phyloP scores from a whole-genome alignment of 805 yeast genomes.

The Dipodascus geniculatus region DNA sequence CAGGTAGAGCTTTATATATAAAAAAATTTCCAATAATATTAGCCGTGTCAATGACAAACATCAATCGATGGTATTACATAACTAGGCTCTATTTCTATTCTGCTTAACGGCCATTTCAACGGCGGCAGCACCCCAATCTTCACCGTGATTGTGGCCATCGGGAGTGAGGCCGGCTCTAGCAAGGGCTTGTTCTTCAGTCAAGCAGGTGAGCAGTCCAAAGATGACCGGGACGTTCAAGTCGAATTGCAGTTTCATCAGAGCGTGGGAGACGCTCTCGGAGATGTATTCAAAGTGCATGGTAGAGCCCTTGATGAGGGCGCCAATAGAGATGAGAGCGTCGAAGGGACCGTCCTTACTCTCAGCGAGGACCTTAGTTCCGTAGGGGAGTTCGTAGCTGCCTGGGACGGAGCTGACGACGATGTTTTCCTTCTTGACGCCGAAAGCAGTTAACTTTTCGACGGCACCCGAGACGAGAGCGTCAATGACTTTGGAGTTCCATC shows the following conservation, averaged over 20 bases:
- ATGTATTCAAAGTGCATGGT: slow-evolving; percentile 98
- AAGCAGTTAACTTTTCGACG: slow-evolving; percentile 38
- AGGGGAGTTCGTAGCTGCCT: slow-evolving; percentile 90
- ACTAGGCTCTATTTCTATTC: slow-evolving; percentile 3
- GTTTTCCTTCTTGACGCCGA: slow-evolving; percentile 68
- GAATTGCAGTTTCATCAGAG: slow-evolving; percentile 72
- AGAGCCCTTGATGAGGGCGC: slow-evolving; percentile 88
- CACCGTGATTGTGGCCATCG: slow-evolving; percentile 89
- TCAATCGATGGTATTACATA: not conserved
- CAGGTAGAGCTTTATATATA: too few relatives aligned
- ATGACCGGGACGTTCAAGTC: slow-evolving; percentile 66
- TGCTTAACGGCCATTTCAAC: slow-evolving; percentile 68
- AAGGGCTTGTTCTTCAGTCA: slow-evolving; percentile 89
- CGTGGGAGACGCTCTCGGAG: slow-evolving; percentile 78
- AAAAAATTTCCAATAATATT: too few relatives aligned
- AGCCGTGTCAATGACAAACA: too few relatives aligned
- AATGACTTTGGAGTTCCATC: slow-evolving; percentile 82
- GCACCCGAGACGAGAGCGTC: slow-evolving; percentile 76
- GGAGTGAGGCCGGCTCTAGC: slow-evolving; percentile 74
- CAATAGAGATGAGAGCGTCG: slow-evolving; percentile 89
- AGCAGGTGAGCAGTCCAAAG: slow-evolving; percentile 86
- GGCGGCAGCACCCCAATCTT: slow-evolving; percentile 98
- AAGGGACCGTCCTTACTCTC: slow-evolving; percentile 10
- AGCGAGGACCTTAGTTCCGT: slow-evolving; percentile 42
- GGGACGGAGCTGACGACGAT: slow-evolving; percentile 81